Evolutionary conservation across 2,329 filamentous ascomycete genomes (phyloP).

Genomic region (Scortechinia acanthostroma): DNA sequence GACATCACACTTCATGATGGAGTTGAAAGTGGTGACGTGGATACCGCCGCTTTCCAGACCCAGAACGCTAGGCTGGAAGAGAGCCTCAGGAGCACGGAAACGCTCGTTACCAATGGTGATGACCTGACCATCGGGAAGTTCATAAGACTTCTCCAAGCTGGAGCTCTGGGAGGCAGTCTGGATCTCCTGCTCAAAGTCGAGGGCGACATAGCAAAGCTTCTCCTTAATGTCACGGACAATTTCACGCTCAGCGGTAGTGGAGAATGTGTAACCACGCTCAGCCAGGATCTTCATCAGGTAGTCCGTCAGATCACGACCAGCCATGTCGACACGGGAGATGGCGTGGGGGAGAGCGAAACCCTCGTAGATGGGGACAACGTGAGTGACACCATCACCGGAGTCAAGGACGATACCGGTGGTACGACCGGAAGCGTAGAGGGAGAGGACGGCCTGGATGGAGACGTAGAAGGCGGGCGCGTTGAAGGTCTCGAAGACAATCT

Average conservation of each 20-base stretch:
- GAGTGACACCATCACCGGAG: slow-evolving; percentile 99
- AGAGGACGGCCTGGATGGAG: slow-evolving; percentile 98
- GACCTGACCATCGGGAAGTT: slow-evolving; percentile 97
- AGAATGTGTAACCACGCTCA: slow-evolving; percentile 99
- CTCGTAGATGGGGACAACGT: slow-evolving; percentile 99
- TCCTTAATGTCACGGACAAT: slow-evolving; percentile 99
- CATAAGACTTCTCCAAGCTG: slow-evolving; percentile 98
- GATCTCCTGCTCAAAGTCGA: slow-evolving; percentile 99
- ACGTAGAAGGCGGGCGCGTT: slow-evolving; percentile 99
- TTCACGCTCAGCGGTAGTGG: slow-evolving; percentile 99
- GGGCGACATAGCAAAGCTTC: slow-evolving; percentile 99
- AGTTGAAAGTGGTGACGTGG: slow-evolving; percentile 99
- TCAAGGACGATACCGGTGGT: slow-evolving; percentile 99
- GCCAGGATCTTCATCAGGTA: slow-evolving; percentile 99
- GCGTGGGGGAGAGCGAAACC: slow-evolving; percentile 99
- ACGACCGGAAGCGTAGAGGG: slow-evolving; percentile 98
- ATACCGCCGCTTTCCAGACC: slow-evolving; percentile 98
- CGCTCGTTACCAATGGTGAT: slow-evolving; percentile 99
- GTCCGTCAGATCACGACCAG: slow-evolving; percentile 98
- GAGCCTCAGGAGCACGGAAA: slow-evolving; percentile 98
- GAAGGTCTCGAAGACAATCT: slow-evolving; percentile 99
- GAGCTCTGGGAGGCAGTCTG: slow-evolving; percentile 99
- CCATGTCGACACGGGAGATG: slow-evolving; percentile 99
- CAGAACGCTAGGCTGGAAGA: slow-evolving; percentile 97
- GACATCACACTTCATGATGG: slow-evolving; percentile 99